Conservation (phyloP, 177 flowering plant species). For the Telopea speciosissima region DNA sequence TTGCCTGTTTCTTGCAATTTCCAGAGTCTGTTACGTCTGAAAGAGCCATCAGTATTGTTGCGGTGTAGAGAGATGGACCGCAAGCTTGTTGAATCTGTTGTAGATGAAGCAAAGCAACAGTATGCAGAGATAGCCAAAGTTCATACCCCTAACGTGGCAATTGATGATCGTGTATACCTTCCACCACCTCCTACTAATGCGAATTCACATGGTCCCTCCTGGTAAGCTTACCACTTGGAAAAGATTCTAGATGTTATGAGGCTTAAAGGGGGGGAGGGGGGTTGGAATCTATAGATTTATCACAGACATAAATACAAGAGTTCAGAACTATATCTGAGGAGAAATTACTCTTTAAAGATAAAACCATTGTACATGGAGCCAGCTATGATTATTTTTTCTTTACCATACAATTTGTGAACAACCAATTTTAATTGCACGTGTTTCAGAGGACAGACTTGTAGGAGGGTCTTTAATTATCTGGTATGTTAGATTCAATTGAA, state of each 20-base stretch:
- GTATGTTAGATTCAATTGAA: neutral
- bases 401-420: too few species aligned
- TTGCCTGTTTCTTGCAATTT: slow-evolving; percentile 1
- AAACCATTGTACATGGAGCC: too few species aligned
- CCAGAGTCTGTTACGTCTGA: slow-evolving; percentile 50
- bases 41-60: slow-evolving; percentile 53
- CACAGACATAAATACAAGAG: neutral
- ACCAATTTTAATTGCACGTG: too few species aligned
- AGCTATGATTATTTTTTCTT: too few species aligned
- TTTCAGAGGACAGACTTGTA: too few species aligned
- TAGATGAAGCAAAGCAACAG: slow-evolving; percentile 41
- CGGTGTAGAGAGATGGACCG: slow-evolving; percentile 57
- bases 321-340: neutral
- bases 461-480: neutral
- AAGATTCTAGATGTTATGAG: neutral
- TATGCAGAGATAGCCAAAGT: slow-evolving; percentile 46
- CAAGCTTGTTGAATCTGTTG: slow-evolving; percentile 34
- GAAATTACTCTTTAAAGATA: too few species aligned
- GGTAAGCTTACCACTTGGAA: slow-evolving; percentile 30
- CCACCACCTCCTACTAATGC: slow-evolving; percentile 53
- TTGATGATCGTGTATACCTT: slow-evolving; percentile 42
- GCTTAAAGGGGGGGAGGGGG: too few species aligned
- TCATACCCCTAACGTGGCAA: slow-evolving; percentile 29
- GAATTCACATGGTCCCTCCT: slow-evolving; percentile 41
- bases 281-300: neutral